Evolutionary conservation across 31 red algal genomes (phyloP).

Genomic region (Asparagopsis taxiformis): DNA sequence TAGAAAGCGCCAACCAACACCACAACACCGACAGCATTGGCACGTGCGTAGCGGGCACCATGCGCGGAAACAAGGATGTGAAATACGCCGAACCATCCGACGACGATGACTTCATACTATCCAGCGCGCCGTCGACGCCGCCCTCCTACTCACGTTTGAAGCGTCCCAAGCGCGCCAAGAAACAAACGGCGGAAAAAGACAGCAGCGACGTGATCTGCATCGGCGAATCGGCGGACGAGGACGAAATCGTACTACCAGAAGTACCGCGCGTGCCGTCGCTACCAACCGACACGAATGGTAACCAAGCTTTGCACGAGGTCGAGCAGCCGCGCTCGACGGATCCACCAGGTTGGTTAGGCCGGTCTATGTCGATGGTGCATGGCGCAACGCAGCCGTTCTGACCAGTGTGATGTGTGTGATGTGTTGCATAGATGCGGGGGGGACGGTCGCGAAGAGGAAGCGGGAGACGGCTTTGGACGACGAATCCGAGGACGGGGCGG

Average conservation of each 20-base stretch:
- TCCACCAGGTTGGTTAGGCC: too few relatives aligned
- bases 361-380: too few relatives aligned
- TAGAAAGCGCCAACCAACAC: too few relatives aligned
- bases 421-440: too few relatives aligned
- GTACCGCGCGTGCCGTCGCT: not conserved
- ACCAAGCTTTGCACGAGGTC: too few relatives aligned
- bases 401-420: too few relatives aligned
- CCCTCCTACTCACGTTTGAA: not conserved
- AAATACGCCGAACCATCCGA: not conserved
- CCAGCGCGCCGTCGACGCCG: not conserved
- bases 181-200: not conserved
- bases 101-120: not conserved
- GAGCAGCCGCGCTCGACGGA: too few relatives aligned
- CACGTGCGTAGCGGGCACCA: too few relatives aligned
- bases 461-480: not conserved
- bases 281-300: not conserved
- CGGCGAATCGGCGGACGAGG: not conserved
- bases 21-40: too few relatives aligned
- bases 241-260: not conserved
- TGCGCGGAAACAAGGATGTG: not conserved
- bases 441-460: too few relatives aligned
- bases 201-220: not conserved
- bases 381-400: not conserved
- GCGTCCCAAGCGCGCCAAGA: not conserved
- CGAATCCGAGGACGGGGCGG: not conserved